Evolutionary conservation across 257 asterid species (phyloP), one percentile per base, ranked within the genome.

Genomic region (Capsicum pubescens): DNA sequence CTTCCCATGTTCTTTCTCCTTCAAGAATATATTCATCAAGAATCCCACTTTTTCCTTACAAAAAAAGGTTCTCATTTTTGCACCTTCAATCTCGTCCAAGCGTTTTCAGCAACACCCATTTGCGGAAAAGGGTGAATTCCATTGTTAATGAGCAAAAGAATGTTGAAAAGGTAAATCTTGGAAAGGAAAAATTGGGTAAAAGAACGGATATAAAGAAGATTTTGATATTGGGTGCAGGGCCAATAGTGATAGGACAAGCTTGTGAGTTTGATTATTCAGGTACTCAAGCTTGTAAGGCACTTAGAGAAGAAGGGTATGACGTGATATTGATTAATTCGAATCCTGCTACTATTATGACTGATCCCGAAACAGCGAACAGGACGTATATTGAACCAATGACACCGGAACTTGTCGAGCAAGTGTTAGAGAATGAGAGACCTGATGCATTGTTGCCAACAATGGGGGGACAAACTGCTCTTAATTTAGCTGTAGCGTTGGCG

Each of bases 381-480:
- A 97, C 99, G 48, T 97, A 97, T 68, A 97, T 97, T 26, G 98
- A 97, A 91, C 99, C 98, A 11, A 93, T 97, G 98, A 97, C 99
- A 1, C 98, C 98, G 0, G 98, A 97, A 74, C 84, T 97, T n/a
- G 97, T 97, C 19, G 99, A 97, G 87, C 99, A 93, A 70, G 98
- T 97, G 66, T 91, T 97, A 12, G 95, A 91, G 86, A 97, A 93
- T 90, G 99, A 97, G 93, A 90, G 98, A 44, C 99, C 98, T 8
- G 95, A 95, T 84, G 99, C 99, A 15, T 67, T 97, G 84, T 83
- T 97, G 91, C 98, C 99, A 58, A 97, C 99, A 1, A 97, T 95
- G 99, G 98, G 98, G 9, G 99, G 99, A 39, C 99, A 97, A 86
- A 97, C 99, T 2, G 99, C 99, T 1, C 98, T 97, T 68, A 95